phyloP scores from a whole-genome alignment of 148 eudicot species.

The Heliosperma pusillum region DNA sequence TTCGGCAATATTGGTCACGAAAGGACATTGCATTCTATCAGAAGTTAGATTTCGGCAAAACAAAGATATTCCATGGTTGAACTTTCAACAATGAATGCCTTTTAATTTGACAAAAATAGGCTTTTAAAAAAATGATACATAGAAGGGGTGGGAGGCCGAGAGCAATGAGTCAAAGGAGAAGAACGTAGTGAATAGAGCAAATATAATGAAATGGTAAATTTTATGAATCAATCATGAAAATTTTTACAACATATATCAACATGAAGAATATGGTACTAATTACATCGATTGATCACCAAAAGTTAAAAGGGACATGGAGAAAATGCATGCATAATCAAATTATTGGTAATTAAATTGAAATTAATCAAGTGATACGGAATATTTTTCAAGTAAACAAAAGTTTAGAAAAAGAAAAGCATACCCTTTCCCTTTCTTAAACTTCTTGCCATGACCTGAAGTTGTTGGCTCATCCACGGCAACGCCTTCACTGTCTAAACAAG shows the following conservation, averaged over 20 bases:
- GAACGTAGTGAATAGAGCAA: no score
- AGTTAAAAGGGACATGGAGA: not conserved
- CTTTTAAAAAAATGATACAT: no score
- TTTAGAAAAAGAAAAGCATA: conserved; percentile 32
- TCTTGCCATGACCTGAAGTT: conserved; percentile 57
- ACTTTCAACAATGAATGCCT: no score
- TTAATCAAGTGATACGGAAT: not conserved
- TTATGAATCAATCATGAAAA: not conserved
- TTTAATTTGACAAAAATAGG: no score
- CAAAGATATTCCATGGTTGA: no score
- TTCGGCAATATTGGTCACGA: no score
- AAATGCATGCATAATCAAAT: not conserved
- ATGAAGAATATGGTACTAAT: not conserved
- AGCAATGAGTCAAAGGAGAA: no score
- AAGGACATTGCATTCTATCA: no score
- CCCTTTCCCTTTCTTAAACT: conserved; percentile 61
- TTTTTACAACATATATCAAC: not conserved
- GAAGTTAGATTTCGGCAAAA: no score
- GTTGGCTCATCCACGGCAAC: conserved; percentile 44
- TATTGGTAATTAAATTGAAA: not conserved
- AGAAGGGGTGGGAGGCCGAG: no score
- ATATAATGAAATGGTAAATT: no score
- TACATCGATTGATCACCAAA: not conserved
- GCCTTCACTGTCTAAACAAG: conserved; percentile 47
- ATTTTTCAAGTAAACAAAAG: not conserved